A percentile compares a stretch with the other conserved stretches of the same genome.
phyloP scores from a whole-genome alignment of 1,284 basidiomycete genomes.

The Tilletia caries region DNA sequence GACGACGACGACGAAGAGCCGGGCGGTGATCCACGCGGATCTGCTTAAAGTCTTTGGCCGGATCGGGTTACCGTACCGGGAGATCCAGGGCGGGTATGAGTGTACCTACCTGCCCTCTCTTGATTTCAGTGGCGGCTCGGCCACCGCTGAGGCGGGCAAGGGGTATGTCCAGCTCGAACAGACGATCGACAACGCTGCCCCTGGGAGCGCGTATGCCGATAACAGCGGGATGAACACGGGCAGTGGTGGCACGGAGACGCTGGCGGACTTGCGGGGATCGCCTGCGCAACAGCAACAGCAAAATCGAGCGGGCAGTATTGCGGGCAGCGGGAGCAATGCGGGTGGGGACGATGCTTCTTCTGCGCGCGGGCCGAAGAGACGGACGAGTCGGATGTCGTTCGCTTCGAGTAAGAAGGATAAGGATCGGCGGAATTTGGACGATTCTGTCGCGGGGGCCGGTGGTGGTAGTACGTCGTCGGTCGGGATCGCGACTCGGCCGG shows the following conservation, averaged over 20 bases:
- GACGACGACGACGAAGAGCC: constrained; percentile 87
- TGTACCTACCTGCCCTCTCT: constrained; percentile 93
- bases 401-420: constrained; percentile 32
- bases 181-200: neutral
- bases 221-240: neutral
- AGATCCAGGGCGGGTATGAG: constrained; percentile 87
- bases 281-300: constrained; percentile 18
- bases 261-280: constrained; percentile 20
- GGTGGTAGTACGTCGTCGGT: constrained; percentile 4
- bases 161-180: constrained; percentile 28
- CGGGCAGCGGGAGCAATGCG: neutral
- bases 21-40: constrained; percentile 74
- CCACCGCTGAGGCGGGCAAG: constrained; percentile 23
- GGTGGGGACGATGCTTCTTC: constrained; percentile 20
- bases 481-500: neutral
- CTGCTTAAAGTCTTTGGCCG: constrained; percentile 82
- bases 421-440: constrained; percentile 25
- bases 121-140: constrained; percentile 61
- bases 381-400: constrained; percentile 40
- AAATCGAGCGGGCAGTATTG: no score
- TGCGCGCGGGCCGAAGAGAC: constrained; percentile 25
- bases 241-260: constrained; percentile 24
- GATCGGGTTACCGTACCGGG: constrained; percentile 89
- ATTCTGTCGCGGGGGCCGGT: constrained; percentile 17
- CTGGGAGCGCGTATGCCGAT: neutral